These are phyloP conservation scores for Ascochyta rabiei DNA, from an alignment of 2,329 filamentous ascomycete genomes.

Conservation along the genomic window DNA sequence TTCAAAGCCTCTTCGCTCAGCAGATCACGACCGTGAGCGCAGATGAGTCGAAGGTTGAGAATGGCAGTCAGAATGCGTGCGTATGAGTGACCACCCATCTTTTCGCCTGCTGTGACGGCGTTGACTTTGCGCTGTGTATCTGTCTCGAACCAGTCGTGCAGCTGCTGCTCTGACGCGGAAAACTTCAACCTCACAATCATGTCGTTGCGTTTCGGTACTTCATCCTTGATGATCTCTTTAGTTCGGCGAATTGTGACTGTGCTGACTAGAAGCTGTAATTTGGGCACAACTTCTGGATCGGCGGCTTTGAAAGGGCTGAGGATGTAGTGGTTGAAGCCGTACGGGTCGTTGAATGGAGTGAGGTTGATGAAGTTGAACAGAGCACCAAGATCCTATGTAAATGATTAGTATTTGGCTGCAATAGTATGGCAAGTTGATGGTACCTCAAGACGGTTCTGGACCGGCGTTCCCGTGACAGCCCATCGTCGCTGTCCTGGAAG, in stretches of 20 bases:
- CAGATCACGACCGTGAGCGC: slow-evolving; percentile 91
- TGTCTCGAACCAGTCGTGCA: slow-evolving; percentile 85
- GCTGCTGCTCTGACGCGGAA: slow-evolving; percentile 70
- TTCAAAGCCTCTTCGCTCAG: slow-evolving; percentile 83
- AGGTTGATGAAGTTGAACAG: slow-evolving; percentile 85
- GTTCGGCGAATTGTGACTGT: slow-evolving; percentile 91
- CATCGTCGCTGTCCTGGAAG: slow-evolving; percentile 83
- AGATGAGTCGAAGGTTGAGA: slow-evolving; percentile 84
- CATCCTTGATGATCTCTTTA: slow-evolving; percentile 74
- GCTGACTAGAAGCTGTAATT: slow-evolving; percentile 86
- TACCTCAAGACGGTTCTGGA: slow-evolving; percentile 81
- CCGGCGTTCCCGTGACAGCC: slow-evolving; percentile 96
- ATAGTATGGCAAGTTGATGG: slow-evolving; percentile 45
- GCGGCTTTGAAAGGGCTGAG: slow-evolving; percentile 85
- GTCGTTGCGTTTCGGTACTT: slow-evolving; percentile 75
- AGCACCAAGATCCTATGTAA: slow-evolving; percentile 72
- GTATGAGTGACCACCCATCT: slow-evolving; percentile 83
- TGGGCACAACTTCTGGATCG: slow-evolving; percentile 81
- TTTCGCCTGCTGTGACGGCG: slow-evolving; percentile 69
- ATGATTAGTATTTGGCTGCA: not conserved
- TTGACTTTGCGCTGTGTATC: slow-evolving; percentile 81
- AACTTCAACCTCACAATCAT: slow-evolving; percentile 77
- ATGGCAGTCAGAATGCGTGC: slow-evolving; percentile 93
- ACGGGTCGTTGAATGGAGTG: slow-evolving; percentile 80
- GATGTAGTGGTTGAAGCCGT: slow-evolving; percentile 79